A percentile compares a stretch with the other conserved stretches of the same genome.
Conservation (phyloP, 805 yeast genomes). For the Hanseniaspora pseudoguilliermondii region DNA sequence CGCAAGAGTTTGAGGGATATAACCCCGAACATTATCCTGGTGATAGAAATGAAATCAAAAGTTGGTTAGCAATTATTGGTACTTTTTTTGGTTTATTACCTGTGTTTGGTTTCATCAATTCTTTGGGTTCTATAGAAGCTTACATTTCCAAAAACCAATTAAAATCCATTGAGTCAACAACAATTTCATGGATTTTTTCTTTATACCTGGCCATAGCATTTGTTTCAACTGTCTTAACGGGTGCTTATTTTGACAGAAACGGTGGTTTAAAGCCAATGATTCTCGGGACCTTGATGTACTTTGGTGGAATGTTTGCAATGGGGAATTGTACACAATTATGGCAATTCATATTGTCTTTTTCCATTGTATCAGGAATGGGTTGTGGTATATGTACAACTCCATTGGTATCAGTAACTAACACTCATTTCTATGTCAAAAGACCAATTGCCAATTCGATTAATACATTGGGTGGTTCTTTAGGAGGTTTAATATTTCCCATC, state of each 20-base stretch:
- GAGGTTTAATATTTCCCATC: constrained; percentile 45
- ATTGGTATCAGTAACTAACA: constrained; percentile 46
- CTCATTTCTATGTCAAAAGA: constrained; percentile 50
- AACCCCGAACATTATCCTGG: constrained; percentile 10
- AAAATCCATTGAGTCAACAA: constrained; percentile 34
- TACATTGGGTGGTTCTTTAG: constrained; percentile 44
- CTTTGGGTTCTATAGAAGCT: constrained; percentile 56
- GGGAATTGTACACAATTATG: constrained; percentile 42
- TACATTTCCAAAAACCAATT: constrained; percentile 46
- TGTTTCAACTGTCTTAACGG: constrained; percentile 42
- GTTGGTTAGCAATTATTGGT: constrained; percentile 39
- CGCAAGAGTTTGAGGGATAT: constrained; percentile 1
- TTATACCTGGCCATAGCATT: constrained; percentile 42
- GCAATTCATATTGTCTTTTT: constrained; percentile 52
- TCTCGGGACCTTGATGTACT: constrained; percentile 34
- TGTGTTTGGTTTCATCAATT: constrained; percentile 46
- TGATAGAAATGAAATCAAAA: constrained; percentile 4
- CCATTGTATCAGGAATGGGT: constrained; percentile 45
- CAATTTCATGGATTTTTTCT: constrained; percentile 58
- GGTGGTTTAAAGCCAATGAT: constrained; percentile 40
- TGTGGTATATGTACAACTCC: constrained; percentile 52
- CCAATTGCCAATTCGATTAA: constrained; percentile 44
- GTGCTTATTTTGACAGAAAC: constrained; percentile 48
- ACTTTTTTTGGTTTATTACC: constrained; percentile 47
- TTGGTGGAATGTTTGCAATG: constrained; percentile 44